phyloP scores from a whole-genome alignment of 1,139 yeast genomes.

The Suhomyces panamericanus region DNA sequence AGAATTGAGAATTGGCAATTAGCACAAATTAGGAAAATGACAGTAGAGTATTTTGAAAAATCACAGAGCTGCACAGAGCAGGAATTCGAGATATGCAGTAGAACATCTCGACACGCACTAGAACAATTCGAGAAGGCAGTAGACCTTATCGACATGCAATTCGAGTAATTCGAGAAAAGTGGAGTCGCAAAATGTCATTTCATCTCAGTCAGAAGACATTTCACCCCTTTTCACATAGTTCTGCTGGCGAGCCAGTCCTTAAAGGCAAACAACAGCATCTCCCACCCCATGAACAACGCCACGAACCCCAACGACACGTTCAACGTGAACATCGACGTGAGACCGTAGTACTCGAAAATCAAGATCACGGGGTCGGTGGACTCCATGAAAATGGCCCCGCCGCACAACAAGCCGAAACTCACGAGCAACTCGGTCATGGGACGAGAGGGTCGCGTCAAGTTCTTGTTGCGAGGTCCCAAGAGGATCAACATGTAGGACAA shows the following conservation, averaged over 20 bases:
- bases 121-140: no score
- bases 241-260: slow-evolving; percentile 48
- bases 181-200: no score
- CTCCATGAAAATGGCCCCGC: slow-evolving; percentile 91
- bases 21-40: no score
- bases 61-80: no score
- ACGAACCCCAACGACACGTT: slow-evolving; percentile 80
- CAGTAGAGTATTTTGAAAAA: no score
- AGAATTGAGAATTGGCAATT: no score
- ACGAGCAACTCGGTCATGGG: slow-evolving; percentile 86
- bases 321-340: slow-evolving; percentile 86
- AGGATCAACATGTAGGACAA: slow-evolving; percentile 62
- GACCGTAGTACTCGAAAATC: slow-evolving; percentile 82
- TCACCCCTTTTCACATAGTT: no score
- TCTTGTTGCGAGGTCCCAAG: slow-evolving; percentile 41
- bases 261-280: slow-evolving; percentile 67
- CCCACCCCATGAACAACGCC: slow-evolving; percentile 88
- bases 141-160: no score
- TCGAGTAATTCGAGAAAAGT: no score
- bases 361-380: slow-evolving; percentile 82
- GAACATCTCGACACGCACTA: no score
- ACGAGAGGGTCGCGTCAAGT: slow-evolving; percentile 44
- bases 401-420: slow-evolving; percentile 76
- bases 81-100: no score
- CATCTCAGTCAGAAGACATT: no score